phyloP scores from a whole-genome alignment of 345 rosid genomes.

The Melaleuca quinquenervia region DNA sequence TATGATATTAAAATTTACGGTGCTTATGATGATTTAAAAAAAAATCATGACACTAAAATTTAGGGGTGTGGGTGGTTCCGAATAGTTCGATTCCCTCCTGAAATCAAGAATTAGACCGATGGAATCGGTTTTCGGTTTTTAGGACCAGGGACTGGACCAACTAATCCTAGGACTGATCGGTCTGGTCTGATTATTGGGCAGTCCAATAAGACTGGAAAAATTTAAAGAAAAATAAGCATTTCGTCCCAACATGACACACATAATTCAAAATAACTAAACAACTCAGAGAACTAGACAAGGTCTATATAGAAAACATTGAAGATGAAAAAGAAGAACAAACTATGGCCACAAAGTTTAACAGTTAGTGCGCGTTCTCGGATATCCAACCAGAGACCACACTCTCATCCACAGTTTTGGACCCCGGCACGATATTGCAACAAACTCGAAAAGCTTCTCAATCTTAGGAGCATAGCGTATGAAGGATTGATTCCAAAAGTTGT shows the following conservation, averaged over 20 bases:
- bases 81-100: no score
- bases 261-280: no score
- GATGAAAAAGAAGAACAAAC: not conserved
- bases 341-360: not conserved
- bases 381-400: constrained; percentile 28
- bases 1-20: not conserved
- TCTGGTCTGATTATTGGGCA: no score
- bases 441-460: constrained; percentile 41
- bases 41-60: not conserved
- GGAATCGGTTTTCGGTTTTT: no score
- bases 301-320: not conserved
- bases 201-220: no score
- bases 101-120: no score
- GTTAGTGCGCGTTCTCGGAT: constrained; percentile 35
- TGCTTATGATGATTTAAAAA: not conserved
- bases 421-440: constrained; percentile 41
- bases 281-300: no score
- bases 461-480: constrained; percentile 42
- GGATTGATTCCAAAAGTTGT: constrained; percentile 36
- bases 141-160: no score
- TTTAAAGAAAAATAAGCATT: no score
- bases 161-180: no score
- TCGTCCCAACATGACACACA: no score
- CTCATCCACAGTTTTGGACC: constrained; percentile 36
- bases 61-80: no score